Evolutionary conservation across 2,329 filamentous ascomycete genomes (phyloP).

Genomic region (Graphiopsis chlorocephala): DNA sequence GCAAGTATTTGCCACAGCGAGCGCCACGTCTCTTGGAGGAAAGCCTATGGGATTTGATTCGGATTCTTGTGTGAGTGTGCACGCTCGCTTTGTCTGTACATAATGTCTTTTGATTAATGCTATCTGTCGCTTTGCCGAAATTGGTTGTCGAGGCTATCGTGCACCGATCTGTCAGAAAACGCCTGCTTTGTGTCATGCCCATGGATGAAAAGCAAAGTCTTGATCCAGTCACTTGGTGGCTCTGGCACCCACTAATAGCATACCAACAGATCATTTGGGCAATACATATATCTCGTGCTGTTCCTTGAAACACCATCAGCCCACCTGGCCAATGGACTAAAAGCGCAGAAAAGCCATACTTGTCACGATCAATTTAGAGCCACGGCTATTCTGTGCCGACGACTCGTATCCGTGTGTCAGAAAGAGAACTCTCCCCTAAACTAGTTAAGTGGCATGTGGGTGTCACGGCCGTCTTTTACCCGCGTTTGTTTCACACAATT

Average conservation of each 20-base stretch:
- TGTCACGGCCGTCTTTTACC: not conserved
- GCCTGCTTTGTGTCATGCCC: no score
- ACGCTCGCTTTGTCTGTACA: constrained; percentile 25
- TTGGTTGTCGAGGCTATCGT: no score
- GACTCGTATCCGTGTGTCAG: not conserved
- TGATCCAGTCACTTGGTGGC: no score
- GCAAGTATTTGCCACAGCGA: not conserved
- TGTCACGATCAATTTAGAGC: not conserved
- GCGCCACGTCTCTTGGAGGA: not conserved
- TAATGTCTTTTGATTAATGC: constrained; percentile 30
- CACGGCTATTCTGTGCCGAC: not conserved
- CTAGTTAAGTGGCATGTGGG: not conserved
- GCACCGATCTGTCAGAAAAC: no score
- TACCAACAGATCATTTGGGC: no score
- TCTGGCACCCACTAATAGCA: no score
- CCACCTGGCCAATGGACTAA: not conserved
- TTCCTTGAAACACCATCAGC: not conserved
- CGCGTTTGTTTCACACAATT: not conserved
- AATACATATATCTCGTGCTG: not conserved
- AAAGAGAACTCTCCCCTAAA: not conserved
- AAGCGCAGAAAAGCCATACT: not conserved
- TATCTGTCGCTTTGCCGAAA: not conserved
- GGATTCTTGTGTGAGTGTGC: not conserved
- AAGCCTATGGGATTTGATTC: not conserved
- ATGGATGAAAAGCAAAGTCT: no score